Base-by-base conservation (phyloP, 2,329 filamentous ascomycete genomes). In the Aspergillus awamori region DNA sequence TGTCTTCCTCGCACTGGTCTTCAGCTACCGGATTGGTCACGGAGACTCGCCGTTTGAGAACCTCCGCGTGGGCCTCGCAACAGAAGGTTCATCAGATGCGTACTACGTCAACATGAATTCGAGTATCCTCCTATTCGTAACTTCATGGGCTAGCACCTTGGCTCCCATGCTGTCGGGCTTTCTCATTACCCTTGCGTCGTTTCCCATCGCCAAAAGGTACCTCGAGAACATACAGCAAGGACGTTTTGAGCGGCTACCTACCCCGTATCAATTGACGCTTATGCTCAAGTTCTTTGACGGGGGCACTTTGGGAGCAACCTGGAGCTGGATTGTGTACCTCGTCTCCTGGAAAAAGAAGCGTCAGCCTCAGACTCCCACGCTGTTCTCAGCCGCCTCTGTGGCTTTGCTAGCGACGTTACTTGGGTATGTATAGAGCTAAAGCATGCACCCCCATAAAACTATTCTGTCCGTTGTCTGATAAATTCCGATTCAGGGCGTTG, bases 121-220 rank as follows among this genome's bases (percentile, higher is more conserved):
- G 24, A 61, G 58, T 48, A 20, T 58, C 0, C 52, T 63, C 7
- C 30, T 63, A 11, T 63, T 63, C 15, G 33, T 63, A 5, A 43
- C 57, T 1, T 59, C 57, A 13, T 59, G 49, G 49, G 49, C 49
- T 3, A 72, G 70, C 51, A 69, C 65, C 13, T 33, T 69, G 2
- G 69, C 64, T 0, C 66, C 67, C 7, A 57, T 70, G 54, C 54
- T 72, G n/a, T 55, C 61, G 1, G 67, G 67, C 10, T 66, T 69
- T 45, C 45, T 68, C 20, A 66, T 71, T 56, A 63, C 64, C 13
- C 59, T 72, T 30, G 63, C 62, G 8, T 70, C 70, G 15, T 71
- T 67, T 51, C 68, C 66, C 17, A 60, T 70, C 6, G 65, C 67
- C 2, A 52, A 53, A 8, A 26, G 39, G 17, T 55, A 69, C 15